phyloP scores from a whole-genome alignment of 2,329 filamentous ascomycete species.

The Claviceps sp. region DNA sequence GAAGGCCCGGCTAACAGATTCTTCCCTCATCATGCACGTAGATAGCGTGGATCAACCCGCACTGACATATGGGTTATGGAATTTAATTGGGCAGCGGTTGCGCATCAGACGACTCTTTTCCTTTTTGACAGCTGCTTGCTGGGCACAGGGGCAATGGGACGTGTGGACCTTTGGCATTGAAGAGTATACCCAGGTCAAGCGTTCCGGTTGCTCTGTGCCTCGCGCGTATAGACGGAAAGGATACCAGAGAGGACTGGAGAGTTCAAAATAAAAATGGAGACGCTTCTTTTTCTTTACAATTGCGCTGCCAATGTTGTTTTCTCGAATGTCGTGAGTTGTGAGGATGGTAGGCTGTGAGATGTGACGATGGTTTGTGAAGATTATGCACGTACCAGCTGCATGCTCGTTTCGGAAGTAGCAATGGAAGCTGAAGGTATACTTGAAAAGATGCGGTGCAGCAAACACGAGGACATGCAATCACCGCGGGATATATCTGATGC shows the following conservation, averaged over 20 bases:
- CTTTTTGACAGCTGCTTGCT: slow-evolving; percentile 11
- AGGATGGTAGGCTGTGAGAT: neutral
- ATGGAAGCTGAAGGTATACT: too few species aligned
- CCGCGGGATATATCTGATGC: too few species aligned
- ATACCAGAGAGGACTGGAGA: slow-evolving; percentile 27
- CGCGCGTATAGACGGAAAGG: slow-evolving; percentile 11
- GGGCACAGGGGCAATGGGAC: neutral
- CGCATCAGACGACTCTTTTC: slow-evolving; percentile 16
- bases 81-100: slow-evolving; percentile 20
- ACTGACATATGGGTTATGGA: slow-evolving; percentile 23
- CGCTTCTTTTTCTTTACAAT: slow-evolving; percentile 2
- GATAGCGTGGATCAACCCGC: slow-evolving; percentile 21
- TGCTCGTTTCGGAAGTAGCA: too few species aligned
- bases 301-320: neutral
- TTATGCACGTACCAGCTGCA: too few species aligned
- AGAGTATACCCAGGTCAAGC: neutral
- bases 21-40: slow-evolving; percentile 16
- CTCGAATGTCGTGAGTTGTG: neutral
- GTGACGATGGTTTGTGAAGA: too few species aligned
- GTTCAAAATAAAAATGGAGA: slow-evolving; percentile 19
- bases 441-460: too few species aligned
- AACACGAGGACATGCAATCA: too few species aligned
- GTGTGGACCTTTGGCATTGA: neutral
- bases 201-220: slow-evolving; percentile 8
- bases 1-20: slow-evolving; percentile 19